Base-by-base conservation (phyloP, 225 moss, liverwort and hornwort species). In the Neckera pumila region DNA sequence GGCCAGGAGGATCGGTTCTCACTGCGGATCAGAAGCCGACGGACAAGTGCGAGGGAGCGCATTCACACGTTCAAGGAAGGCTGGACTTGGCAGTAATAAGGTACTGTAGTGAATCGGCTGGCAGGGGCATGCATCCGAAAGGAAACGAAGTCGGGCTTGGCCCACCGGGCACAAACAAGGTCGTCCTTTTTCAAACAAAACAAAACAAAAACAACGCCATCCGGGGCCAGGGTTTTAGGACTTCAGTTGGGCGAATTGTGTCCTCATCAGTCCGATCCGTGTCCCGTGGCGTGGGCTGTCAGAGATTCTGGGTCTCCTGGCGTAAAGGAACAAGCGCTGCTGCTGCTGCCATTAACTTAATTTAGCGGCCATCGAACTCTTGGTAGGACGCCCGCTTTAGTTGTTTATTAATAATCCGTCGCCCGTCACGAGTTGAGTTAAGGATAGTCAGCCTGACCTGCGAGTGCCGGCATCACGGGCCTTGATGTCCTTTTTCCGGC, bases 381-480 rank as follows among this genome's bases (percentile, higher is more conserved):
- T 34, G 34, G 67, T 10, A 79, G 63, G 66, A 47, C 61, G 70
- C 81, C 81, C 23, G 51, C 71, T 73, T 87, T 60, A 33, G 64
- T 88, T 83, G 76, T 89, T 90, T 88, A 89, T 77, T 87, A 82
- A 57, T 85, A 79, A 53, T 79, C 58, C 58, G 79, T 86, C 59
- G 31, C 47, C 62, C 70, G 28, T 90, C 89, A 92, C 88, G 78
- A 92, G 87, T 72, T 72, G 85, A 88, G 88, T 92, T 90, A 88
- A 90, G 92, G 88, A 82, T 45, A 76, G 92, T 92, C 88, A 92
- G 88, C 66, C 83, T 83, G 88, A 73, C 85, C 87, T 87, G 89
- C 64, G 86, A 84, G 51, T 86, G 90, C 86, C 89, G 89, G 92
- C 92, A 92, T 92, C 92, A 92, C 90, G 90, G 90, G 92, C 84